These are phyloP conservation scores for Sorghum bicolor DNA, from an alignment of 176 grass and related monocot genomes.

Conservation along the genomic window Sorghum_bicolor_NCBIv3 NC_012875.2:44886501-44887000, in stretches of 20 bases:
- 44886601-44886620: background rate
- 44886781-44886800: constrained; percentile 82
- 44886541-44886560: background rate
- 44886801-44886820: constrained; percentile 92
- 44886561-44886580: no score
- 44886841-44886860: background rate
- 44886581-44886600: no score
- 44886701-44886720: constrained; percentile 68
- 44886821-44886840: background rate
- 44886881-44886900: background rate
- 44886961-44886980: background rate
- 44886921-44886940: background rate
- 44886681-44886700: constrained; percentile 87
- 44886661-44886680: constrained; percentile 86
- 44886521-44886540: constrained; percentile 63
- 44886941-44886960: background rate
- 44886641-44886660: constrained; percentile 46
- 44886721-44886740: constrained; percentile 81
- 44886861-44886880: background rate
- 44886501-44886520: constrained; percentile 77
- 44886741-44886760: constrained; percentile 79
- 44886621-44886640: constrained; percentile 16
- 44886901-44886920: background rate
- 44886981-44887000: background rate
- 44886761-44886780: constrained; percentile 92